Conservation (phyloP, 192 early-diverging fungal species). For the Rhizophlyctis rosea region DNA sequence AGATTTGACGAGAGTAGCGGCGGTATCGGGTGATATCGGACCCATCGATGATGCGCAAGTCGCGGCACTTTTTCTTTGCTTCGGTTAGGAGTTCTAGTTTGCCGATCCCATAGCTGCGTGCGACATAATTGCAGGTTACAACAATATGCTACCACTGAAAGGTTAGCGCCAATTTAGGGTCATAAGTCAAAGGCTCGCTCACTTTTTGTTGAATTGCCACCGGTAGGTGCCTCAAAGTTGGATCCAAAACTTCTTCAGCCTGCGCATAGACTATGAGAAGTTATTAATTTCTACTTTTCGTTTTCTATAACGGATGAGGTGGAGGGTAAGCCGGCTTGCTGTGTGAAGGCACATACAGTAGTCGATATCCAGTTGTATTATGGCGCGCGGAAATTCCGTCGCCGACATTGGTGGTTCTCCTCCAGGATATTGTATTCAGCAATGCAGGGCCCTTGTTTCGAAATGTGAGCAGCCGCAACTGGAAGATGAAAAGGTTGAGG, state of each 20-base stretch:
- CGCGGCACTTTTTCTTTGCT: constrained; percentile 27
- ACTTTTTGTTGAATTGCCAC: constrained; percentile 23
- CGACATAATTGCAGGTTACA: constrained; percentile 43
- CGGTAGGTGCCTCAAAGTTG: constrained; percentile 4
- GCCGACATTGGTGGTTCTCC: too few relatives aligned
- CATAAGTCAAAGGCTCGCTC: not conserved
- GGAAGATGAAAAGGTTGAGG: too few relatives aligned
- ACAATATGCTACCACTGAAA: constrained; percentile 28
- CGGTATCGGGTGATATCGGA: constrained; percentile 36
- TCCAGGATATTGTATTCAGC: too few relatives aligned
- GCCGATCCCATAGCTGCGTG: constrained; percentile 26
- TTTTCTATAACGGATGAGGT: too few relatives aligned
- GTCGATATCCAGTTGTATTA: too few relatives aligned
- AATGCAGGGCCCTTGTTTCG: too few relatives aligned
- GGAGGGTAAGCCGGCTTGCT: too few relatives aligned
- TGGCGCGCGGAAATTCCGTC: too few relatives aligned
- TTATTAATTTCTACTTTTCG: too few relatives aligned
- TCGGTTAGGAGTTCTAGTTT: constrained; percentile 36
- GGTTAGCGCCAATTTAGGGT: not conserved
- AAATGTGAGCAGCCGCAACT: too few relatives aligned
- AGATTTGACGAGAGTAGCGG: constrained; percentile 28
- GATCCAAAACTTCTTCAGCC: constrained; percentile 11
- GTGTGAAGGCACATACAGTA: too few relatives aligned
- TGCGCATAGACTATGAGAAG: constrained; percentile 25
- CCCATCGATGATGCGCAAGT: constrained; percentile 36